Conservation (phyloP, 129 eudicot genomes). For the Scalesia atractyloides region DNA sequence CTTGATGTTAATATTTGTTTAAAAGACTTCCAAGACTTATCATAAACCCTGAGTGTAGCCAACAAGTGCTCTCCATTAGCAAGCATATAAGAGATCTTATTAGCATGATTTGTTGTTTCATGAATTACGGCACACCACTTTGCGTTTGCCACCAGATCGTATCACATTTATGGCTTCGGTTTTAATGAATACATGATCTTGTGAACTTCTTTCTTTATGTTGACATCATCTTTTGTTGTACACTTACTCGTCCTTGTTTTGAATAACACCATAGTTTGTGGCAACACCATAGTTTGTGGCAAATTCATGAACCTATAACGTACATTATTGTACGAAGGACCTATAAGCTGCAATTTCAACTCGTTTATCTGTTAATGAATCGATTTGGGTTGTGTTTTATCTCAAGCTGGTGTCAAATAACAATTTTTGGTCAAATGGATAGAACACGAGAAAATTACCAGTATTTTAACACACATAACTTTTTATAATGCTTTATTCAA, state of each 20-base stretch:
- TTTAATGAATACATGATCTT: constrained; percentile 18
- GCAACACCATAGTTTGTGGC: too few relatives aligned
- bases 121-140: too few relatives aligned
- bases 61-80: too few relatives aligned
- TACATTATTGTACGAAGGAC: not conserved
- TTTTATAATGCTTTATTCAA: not conserved
- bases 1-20: too few relatives aligned
- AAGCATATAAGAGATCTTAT: too few relatives aligned
- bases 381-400: not conserved
- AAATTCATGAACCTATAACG: not conserved
- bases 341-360: not conserved
- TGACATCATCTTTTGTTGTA: too few relatives aligned
- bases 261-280: too few relatives aligned
- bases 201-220: not conserved
- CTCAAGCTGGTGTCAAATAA: not conserved
- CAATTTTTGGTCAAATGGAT: not conserved
- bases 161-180: constrained; percentile 32
- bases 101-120: too few relatives aligned
- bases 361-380: not conserved
- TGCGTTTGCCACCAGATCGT: too few relatives aligned
- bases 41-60: too few relatives aligned
- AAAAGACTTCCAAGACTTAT: too few relatives aligned
- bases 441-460: not conserved
- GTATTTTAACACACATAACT: not conserved
- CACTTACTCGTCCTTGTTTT: too few relatives aligned